Percentiles rank a stretch among this genome's conserved stretches.
Evolutionary conservation across 148 eudicot species (phyloP).

Genomic region (Vaccinium corymbosum): DNA sequence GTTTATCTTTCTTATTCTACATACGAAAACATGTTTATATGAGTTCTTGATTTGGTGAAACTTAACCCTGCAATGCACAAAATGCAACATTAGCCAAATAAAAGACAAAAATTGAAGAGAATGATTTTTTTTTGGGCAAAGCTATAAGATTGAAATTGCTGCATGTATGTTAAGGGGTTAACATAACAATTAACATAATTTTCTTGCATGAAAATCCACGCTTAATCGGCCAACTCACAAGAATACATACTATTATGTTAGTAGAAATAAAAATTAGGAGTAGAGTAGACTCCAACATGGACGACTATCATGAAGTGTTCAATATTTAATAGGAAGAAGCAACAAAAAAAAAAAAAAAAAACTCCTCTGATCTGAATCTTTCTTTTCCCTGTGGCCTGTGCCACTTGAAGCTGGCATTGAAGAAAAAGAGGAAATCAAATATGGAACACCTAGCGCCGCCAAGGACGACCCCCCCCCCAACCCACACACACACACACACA

Average conservation of each 20-base stretch:
- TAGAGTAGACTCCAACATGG: neutral
- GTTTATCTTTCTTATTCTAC: neutral
- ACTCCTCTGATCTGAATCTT: neutral
- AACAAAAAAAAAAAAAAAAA: neutral
- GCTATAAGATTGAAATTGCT: neutral
- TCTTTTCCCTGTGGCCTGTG: neutral
- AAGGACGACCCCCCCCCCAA: too few species aligned
- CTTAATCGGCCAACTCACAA: neutral
- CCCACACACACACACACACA: too few species aligned
- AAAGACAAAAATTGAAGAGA: neutral
- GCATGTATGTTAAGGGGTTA: neutral
- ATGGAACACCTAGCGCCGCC: too few species aligned
- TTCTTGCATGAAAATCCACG: neutral
- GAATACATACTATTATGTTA: neutral
- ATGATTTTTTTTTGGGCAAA: neutral
- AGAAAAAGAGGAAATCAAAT: neutral
- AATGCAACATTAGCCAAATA: neutral
- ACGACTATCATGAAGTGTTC: neutral
- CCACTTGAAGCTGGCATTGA: neutral
- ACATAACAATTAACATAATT: neutral
- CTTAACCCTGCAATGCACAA: neutral
- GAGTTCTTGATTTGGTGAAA: neutral
- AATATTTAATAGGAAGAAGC: neutral
- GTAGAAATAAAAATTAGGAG: neutral
- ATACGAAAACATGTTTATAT: neutral